Conservation (phyloP, 1,139 yeast species). For the Zygosaccharomyces pseudobailii region DNA sequence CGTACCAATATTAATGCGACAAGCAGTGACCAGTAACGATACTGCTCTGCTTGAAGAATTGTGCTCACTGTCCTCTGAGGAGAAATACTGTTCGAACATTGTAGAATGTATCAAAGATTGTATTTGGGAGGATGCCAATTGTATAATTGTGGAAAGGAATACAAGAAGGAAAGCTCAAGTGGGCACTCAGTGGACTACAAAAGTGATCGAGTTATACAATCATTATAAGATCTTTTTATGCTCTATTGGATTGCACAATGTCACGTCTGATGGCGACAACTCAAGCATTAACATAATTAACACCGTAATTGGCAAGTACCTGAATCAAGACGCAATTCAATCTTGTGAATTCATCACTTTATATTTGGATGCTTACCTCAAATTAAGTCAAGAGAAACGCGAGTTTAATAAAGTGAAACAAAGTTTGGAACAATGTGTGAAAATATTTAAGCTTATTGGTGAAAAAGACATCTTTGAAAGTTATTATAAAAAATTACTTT, state of each 20-base stretch:
- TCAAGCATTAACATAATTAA: constrained; percentile 52
- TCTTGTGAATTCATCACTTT: constrained; percentile 72
- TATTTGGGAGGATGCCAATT: constrained; percentile 42
- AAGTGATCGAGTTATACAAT: constrained; percentile 49
- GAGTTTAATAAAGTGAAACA: constrained; percentile 52
- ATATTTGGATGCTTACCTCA: constrained; percentile 51
- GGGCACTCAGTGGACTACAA: constrained; percentile 69
- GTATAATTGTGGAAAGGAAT: constrained; percentile 13
- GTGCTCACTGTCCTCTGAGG: constrained; percentile 19
- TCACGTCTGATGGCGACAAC: background rate
- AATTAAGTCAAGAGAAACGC: constrained; percentile 56
- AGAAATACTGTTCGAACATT: constrained; percentile 17
- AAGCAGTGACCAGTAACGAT: constrained; percentile 13
- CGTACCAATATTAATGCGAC: constrained; percentile 11
- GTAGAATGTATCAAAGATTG: constrained; percentile 43
- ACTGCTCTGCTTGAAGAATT: constrained; percentile 16
- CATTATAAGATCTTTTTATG: constrained; percentile 48
- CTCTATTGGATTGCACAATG: constrained; percentile 38
- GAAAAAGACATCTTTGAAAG: constrained; percentile 89
- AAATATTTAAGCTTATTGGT: constrained; percentile 60
- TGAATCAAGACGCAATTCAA: constrained; percentile 49
- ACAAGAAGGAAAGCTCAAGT: constrained; percentile 37
- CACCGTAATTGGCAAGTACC: constrained; percentile 56
- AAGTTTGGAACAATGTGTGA: constrained; percentile 51
- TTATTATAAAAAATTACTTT: constrained; percentile 82